These are phyloP conservation scores for Ajuga chamaepitys DNA, from an alignment of 257 asterid species.

Conservation along the genomic window DNA sequence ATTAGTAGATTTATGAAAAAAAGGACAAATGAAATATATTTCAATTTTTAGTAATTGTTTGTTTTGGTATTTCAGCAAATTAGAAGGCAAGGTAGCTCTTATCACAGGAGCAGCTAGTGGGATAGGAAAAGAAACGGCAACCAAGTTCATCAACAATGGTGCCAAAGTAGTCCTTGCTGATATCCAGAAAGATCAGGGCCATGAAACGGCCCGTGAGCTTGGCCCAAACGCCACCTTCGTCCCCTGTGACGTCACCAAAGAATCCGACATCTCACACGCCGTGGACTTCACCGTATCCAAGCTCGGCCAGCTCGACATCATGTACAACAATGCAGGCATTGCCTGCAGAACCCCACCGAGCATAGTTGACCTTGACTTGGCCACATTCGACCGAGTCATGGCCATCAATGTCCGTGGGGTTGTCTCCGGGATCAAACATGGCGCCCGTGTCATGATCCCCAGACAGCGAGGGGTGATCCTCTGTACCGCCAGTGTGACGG, in stretches of 20 bases:
- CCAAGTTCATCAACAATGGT: slow-evolving; percentile 55
- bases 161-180: slow-evolving; percentile 80
- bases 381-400: slow-evolving; percentile 58
- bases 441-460: slow-evolving; percentile 85
- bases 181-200: slow-evolving; percentile 38
- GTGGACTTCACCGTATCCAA: slow-evolving; percentile 57
- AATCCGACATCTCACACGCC: slow-evolving; percentile 52
- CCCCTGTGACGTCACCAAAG: slow-evolving; percentile 60
- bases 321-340: slow-evolving; percentile 90
- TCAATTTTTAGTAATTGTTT: neutral
- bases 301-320: slow-evolving; percentile 61
- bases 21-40: neutral
- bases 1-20: neutral
- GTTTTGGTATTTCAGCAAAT: slow-evolving; percentile 29
- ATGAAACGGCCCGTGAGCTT: slow-evolving; percentile 39
- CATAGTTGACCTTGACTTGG: slow-evolving; percentile 60
- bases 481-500: slow-evolving; percentile 84
- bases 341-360: slow-evolving; percentile 69
- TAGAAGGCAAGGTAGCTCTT: slow-evolving; percentile 74
- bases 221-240: slow-evolving; percentile 61
- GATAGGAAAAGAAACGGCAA: slow-evolving; percentile 76
- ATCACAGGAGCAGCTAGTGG: slow-evolving; percentile 90
- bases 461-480: slow-evolving; percentile 49
- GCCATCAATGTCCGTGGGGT: slow-evolving; percentile 68
- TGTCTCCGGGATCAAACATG: slow-evolving; percentile 78